phyloP scores from a whole-genome alignment of 495 filamentous ascomycete genomes.

The Baudoinia panamericana region DNA sequence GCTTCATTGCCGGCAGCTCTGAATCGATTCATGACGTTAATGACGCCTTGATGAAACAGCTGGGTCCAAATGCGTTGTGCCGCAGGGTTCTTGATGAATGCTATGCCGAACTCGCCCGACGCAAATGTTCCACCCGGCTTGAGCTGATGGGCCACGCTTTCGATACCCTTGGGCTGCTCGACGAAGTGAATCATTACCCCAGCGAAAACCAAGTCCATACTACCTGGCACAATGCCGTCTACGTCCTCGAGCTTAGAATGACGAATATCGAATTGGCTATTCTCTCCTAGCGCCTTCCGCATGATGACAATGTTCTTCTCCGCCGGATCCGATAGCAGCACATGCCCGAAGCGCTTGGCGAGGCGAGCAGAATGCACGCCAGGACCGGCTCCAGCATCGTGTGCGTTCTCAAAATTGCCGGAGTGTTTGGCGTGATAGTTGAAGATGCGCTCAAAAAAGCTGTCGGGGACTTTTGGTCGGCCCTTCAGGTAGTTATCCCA shows the following conservation, averaged over 20 bases:
- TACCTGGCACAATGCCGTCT: conserved; percentile 12
- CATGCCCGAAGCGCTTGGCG: conserved; percentile 14
- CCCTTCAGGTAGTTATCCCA: conserved; percentile 21
- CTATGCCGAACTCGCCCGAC: conserved; percentile 13
- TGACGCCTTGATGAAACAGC: conserved; percentile 4
- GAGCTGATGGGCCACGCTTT: conserved; percentile 15
- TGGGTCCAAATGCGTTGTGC: conserved; percentile 8
- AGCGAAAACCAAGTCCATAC: conserved; percentile 20
- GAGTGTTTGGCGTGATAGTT: conserved; percentile 21
- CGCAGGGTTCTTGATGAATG: conserved; percentile 10
- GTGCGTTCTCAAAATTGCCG: conserved; percentile 15
- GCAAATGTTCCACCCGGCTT: conserved; percentile 19
- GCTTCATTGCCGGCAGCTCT: conserved; percentile 13
- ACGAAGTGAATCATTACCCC: conserved; percentile 20
- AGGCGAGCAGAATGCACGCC: conserved; percentile 12
- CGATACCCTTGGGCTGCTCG: conserved; percentile 15
- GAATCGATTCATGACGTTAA: conserved; percentile 3
- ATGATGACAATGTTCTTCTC: conserved; percentile 11
- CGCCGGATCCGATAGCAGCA: conserved; percentile 18
- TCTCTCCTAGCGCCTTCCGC: conserved; percentile 11
- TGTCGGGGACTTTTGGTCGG: conserved; percentile 13
- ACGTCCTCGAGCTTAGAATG: conserved; percentile 15
- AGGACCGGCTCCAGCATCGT: conserved; percentile 19
- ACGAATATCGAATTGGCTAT: conserved; percentile 17
- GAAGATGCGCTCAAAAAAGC: conserved; percentile 23